A percentile compares a stretch with the other conserved stretches of the same genome.
Evolutionary conservation across 2,329 filamentous ascomycete genomes (phyloP).

Genomic region (Daldinia sp.): DNA sequence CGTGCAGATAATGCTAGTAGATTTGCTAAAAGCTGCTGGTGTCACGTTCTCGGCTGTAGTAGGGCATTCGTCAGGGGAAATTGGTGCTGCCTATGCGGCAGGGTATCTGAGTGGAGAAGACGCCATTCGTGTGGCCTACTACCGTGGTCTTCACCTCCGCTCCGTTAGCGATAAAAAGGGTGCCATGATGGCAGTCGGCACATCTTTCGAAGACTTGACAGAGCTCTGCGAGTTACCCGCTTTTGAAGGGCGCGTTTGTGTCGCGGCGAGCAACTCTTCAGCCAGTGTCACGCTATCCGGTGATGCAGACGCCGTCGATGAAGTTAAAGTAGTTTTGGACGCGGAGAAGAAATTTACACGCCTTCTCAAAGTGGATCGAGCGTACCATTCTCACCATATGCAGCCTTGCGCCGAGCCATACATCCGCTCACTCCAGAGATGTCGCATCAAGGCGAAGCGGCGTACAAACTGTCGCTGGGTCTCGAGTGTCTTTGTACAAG

Average conservation of each 20-base stretch:
- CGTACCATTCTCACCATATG: conserved; percentile 39
- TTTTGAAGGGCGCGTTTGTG: conserved; percentile 23
- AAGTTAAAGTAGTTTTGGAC: conserved; percentile 8
- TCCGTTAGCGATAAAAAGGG: conserved; percentile 43
- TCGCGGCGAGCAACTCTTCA: conserved; percentile 44
- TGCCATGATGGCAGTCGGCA: conserved; percentile 59
- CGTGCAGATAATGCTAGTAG: conserved; percentile 55
- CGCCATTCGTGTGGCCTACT: conserved; percentile 50
- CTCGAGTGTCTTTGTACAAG: neutral
- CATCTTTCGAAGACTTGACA: conserved; percentile 42
- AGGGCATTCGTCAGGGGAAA: conserved; percentile 49
- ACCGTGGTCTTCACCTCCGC: conserved; percentile 50
- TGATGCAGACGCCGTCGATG: conserved; percentile 23
- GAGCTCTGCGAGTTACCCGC: conserved; percentile 30
- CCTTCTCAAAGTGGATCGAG: conserved; percentile 20
- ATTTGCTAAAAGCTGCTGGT: conserved; percentile 47
- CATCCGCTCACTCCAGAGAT: neutral
- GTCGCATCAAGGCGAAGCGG: neutral
- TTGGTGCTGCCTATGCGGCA: conserved; percentile 45
- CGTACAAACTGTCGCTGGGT: neutral
- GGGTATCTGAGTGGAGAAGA: conserved; percentile 39
- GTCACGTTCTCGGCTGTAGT: conserved; percentile 46
- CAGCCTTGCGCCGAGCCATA: neutral
- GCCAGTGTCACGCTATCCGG: conserved; percentile 30
- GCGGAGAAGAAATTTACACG: conserved; percentile 18